Percentiles rank a stretch among this genome's conserved stretches.
Evolutionary conservation across 2,329 filamentous ascomycete genomes (phyloP).

Genomic region (Penicillium glabrum): DNA sequence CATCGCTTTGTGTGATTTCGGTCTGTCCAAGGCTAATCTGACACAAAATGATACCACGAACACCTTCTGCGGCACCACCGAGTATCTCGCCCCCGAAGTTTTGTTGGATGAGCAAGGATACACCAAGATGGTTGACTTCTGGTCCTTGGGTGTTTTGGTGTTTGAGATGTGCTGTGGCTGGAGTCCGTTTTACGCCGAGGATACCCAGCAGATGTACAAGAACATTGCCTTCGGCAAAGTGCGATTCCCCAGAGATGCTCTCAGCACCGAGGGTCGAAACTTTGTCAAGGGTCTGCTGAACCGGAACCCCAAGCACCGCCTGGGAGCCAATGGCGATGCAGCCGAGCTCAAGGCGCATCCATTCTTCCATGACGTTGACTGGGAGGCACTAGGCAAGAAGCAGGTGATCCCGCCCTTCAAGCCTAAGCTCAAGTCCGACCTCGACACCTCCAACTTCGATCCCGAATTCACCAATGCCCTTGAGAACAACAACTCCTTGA

Average conservation of each 20-base stretch:
- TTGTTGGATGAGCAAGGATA: constrained; percentile 95
- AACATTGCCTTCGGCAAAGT: constrained; percentile 99
- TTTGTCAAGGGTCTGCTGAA: constrained; percentile 98
- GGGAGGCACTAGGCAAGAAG: constrained; percentile 84
- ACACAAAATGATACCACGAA: constrained; percentile 98
- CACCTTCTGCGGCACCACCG: constrained; percentile 97
- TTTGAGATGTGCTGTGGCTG: constrained; percentile 99
- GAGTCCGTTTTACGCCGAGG: constrained; percentile 98
- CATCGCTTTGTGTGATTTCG: constrained; percentile 96
- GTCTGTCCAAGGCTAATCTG: constrained; percentile 93
- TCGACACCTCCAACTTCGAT: constrained; percentile 97
- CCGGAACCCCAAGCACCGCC: constrained; percentile 90
- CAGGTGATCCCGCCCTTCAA: constrained; percentile 95
- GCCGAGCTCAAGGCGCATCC: constrained; percentile 91
- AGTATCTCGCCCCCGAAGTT: constrained; percentile 95
- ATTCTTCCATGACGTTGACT: constrained; percentile 94
- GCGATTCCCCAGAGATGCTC: constrained; percentile 87
- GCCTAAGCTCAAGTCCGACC: constrained; percentile 92
- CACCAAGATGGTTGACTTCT: constrained; percentile 99
- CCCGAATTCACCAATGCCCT: constrained; percentile 97
- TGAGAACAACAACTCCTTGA: constrained; percentile 81
- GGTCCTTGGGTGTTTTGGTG: constrained; percentile 94
- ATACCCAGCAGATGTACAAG: constrained; percentile 99
- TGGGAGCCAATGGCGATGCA: constrained; percentile 87
- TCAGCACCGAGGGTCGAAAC: constrained; percentile 92